These are phyloP conservation scores for Dendrobium officinale DNA, from an alignment of 106 monocot genomes.

Conservation along the genomic window DNA sequence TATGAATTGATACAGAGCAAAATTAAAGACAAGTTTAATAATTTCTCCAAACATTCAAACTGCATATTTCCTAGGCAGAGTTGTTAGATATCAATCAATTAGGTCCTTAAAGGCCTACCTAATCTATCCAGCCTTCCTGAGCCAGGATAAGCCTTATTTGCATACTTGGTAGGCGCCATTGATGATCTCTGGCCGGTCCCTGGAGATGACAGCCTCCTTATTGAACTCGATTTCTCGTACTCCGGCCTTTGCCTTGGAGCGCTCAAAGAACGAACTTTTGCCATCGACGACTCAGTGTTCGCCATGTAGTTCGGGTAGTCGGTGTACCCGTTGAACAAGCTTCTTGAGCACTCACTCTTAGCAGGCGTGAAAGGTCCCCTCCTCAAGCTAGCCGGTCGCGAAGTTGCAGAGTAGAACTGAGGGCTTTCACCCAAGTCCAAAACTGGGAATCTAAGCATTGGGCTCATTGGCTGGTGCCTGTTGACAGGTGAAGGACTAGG, in stretches of 20 bases:
- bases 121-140: constrained; percentile 66
- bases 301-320: constrained; percentile 89
- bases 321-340: constrained; percentile 48
- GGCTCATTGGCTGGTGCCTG: constrained; percentile 35
- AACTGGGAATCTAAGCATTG: constrained; percentile 18
- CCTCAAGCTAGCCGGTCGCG: constrained; percentile 40
- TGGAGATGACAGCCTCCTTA: constrained; percentile 13
- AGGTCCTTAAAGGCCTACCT: constrained; percentile 45
- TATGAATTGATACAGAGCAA: neutral
- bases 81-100: neutral
- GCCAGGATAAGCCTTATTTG: constrained; percentile 63
- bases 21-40: too few species aligned
- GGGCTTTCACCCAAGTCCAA: constrained; percentile 36
- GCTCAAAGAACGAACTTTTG: constrained; percentile 63
- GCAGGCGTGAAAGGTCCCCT: constrained; percentile 56
- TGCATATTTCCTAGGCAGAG: neutral
- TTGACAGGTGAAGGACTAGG: constrained; percentile 39
- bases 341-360: constrained; percentile 59
- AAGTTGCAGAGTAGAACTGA: constrained; percentile 39
- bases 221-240: constrained; percentile 38
- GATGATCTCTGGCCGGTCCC: constrained; percentile 10
- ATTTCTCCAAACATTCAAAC: neutral
- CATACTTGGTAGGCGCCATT: neutral
- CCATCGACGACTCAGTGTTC: constrained; percentile 70
- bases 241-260: constrained; percentile 79